These are phyloP conservation scores for Vitis hybrid DNA, from an alignment of 177 flowering plant genomes.

Conservation along the genomic window DNA sequence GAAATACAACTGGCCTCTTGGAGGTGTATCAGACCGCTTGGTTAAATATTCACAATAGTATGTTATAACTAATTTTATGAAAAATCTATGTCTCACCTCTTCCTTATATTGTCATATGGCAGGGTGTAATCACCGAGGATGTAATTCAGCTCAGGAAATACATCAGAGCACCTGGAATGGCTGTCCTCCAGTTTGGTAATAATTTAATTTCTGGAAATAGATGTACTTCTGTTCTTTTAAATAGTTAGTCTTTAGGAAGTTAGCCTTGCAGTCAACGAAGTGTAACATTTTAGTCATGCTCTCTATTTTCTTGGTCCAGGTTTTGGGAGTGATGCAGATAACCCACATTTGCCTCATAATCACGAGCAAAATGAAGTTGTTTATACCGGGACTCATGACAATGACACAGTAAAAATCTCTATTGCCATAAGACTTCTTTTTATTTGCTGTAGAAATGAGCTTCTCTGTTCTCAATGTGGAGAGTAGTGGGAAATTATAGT, in stretches of 20 bases:
- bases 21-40: no score
- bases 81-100: background rate
- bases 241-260: background rate
- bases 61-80: no score
- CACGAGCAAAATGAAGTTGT: conserved; percentile 91
- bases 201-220: background rate
- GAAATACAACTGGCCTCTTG: no score
- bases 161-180: conserved; percentile 99
- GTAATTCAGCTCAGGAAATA: conserved; percentile 84
- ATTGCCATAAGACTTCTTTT: background rate
- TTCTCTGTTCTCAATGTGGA: background rate
- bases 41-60: no score
- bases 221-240: background rate
- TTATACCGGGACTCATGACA: conserved; percentile 98
- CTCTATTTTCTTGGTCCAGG: conserved; percentile 37
- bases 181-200: conserved; percentile 97
- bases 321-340: conserved; percentile 82
- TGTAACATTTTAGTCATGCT: conserved; percentile 3
- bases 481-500: background rate
- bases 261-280: background rate
- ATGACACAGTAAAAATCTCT: conserved; percentile 73
- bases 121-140: conserved; percentile 98
- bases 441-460: background rate
- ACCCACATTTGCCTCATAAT: conserved; percentile 95
- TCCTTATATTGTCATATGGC: conserved; percentile 3